Conservation (phyloP, 192 early-diverging fungal genomes). For the Gryganskiella cystojenkinii region DNA sequence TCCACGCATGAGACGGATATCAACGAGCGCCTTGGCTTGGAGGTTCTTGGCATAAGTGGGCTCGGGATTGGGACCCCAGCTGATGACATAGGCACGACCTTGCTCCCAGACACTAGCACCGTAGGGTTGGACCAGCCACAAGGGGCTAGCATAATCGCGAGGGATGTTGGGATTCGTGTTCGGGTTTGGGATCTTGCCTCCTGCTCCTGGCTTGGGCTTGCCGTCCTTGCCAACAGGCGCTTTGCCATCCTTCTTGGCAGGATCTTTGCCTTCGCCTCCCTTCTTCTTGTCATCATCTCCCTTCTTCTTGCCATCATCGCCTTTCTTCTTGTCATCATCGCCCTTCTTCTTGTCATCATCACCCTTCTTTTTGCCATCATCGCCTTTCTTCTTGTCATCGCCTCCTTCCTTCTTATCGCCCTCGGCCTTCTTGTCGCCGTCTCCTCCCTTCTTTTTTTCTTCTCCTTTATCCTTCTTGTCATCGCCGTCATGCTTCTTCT, state of each 20-base stretch:
- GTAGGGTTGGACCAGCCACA: conserved; percentile 44
- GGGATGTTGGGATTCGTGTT: background rate
- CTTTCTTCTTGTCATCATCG: background rate
- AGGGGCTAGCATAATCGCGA: background rate
- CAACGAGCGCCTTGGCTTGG: conserved; percentile 17
- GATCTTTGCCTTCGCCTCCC: background rate
- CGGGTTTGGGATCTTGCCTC: background rate
- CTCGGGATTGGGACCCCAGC: conserved; percentile 47
- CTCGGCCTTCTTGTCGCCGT: background rate
- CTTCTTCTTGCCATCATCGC: background rate
- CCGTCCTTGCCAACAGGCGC: background rate
- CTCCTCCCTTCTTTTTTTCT: no score
- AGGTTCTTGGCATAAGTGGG: conserved; percentile 22
- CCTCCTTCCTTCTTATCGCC: background rate
- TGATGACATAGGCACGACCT: conserved; percentile 32
- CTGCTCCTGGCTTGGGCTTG: background rate
- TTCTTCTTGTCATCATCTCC: background rate
- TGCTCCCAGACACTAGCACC: conserved; percentile 40
- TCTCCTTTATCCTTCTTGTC: conserved; percentile 9
- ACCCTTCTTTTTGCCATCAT: background rate
- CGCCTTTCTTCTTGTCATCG: background rate
- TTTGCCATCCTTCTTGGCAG: background rate
- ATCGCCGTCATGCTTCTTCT: background rate
- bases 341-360: background rate
- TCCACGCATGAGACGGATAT: conserved; percentile 39